Evolutionary conservation across 148 eudicot genomes (phyloP).

Genomic region (Cornus suecica): DNA sequence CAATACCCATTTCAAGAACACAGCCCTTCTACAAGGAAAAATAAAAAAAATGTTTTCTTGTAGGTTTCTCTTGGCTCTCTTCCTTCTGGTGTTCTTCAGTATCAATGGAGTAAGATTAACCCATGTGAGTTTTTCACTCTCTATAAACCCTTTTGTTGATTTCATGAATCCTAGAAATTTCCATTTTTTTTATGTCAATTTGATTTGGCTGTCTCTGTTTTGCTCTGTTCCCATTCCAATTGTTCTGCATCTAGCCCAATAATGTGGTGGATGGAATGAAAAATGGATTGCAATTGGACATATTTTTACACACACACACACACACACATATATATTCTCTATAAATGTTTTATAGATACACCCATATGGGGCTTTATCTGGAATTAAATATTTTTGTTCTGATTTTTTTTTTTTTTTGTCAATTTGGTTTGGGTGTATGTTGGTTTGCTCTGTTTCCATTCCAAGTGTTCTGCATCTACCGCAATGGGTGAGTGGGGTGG

Average conservation of each 20-base stretch:
- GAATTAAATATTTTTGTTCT: too few species aligned
- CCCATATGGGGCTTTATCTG: too few species aligned
- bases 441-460: background rate
- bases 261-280: background rate
- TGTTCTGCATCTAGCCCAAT: too few species aligned
- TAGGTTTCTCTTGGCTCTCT: constrained; percentile 27
- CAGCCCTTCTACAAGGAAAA: background rate
- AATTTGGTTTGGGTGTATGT: too few species aligned
- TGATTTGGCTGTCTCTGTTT: background rate
- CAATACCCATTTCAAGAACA: background rate
- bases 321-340: too few species aligned
- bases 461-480: background rate
- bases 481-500: background rate
- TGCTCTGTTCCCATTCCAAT: background rate
- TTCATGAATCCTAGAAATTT: constrained; percentile 13
- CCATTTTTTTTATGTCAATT: constrained; percentile 5
- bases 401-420: too few species aligned
- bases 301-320: too few species aligned
- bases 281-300: background rate
- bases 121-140: constrained; percentile 39
- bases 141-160: background rate
- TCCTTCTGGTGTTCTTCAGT: constrained; percentile 33
- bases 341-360: too few species aligned
- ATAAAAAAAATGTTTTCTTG: constrained; percentile 34
- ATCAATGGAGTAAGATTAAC: constrained; percentile 29